Evolutionary conservation across 192 early-diverging fungal genomes (phyloP), one percentile per base, ranked within the genome.

Genomic region (Gigaspora rosea): DNA sequence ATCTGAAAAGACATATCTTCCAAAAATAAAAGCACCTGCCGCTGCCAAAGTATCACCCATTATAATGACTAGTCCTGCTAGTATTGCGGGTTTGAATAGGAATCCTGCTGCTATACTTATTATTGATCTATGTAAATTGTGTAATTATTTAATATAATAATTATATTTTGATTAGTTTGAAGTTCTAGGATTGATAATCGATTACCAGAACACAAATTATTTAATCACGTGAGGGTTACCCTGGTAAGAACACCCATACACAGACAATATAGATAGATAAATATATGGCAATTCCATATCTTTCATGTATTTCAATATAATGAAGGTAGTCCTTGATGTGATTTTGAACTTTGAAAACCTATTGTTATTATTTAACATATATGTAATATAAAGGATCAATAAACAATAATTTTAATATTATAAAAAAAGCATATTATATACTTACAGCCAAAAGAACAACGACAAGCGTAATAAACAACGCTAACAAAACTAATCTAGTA

Each of bases 71-170:
- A 64, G 22, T 7, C 80, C 61, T 8, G 83, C 83, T 47, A 85
- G 18, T 11, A 80, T 80, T 62, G 77, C 58, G 8, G 83, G 83
- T 56, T 82, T 82, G 59, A 85, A 85, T 20, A 85, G 51, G 62
- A 85, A 85, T 41, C 83, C 83, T 7, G 83, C 80, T 2, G 81
- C 81, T 27, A 85, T 75, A n/a, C 81, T 85, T 63, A 82, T 80
- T 22, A 85, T 51, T 4, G 83, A 85, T 22, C 63, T 41, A 79
- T 51, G 71, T 78, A 83, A 10, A 77, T 18, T 56, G 52, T 56
- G 52, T 56, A n/a, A 56, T n/a, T n/a, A 56, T 56, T 15, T 49
- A 8, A 80, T 51, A 47, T 75, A 68, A 13, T 78, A 77, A 13
- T 77, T 74, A 46, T 74, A 46, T 78, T 69, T 56, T 78, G 76